A percentile compares a stretch with the other conserved stretches of the same genome.
Evolutionary conservation across 768 basidiomycete species (phyloP).

Genomic region (Boletus sensibilis): DNA sequence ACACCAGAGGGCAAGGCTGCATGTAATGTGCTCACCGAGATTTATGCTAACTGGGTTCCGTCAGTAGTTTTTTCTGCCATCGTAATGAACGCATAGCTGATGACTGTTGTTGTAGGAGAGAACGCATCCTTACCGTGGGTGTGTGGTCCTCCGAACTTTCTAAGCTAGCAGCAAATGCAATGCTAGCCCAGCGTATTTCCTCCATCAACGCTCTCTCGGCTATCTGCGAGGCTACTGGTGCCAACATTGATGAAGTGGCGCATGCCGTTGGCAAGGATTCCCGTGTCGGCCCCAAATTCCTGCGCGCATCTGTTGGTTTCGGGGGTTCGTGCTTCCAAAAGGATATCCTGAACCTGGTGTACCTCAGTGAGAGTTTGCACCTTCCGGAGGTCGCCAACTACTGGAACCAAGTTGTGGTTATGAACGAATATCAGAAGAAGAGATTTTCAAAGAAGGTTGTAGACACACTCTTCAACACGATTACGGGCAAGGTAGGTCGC

Average conservation of each 20-base stretch:
- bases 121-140: constrained; percentile 89
- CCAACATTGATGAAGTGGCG: constrained; percentile 97
- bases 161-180: constrained; percentile 98
- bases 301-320: constrained; percentile 94
- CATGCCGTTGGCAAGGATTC: constrained; percentile 91
- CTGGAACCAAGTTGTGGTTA: constrained; percentile 95
- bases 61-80: constrained; percentile 41
- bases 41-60: constrained; percentile 98
- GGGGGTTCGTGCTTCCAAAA: constrained; percentile 99
- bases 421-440: constrained; percentile 98
- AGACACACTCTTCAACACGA: constrained; percentile 97
- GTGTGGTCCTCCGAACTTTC: constrained; percentile 98
- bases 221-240: constrained; percentile 98
- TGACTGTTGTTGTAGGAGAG: constrained; percentile 41
- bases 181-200: constrained; percentile 99
- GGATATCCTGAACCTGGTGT: constrained; percentile 98
- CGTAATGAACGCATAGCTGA: neutral
- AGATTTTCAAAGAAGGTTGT: constrained; percentile 96
- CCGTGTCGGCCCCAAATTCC: constrained; percentile 92
- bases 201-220: constrained; percentile 97
- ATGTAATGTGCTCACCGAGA: constrained; percentile 67
- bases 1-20: constrained; percentile 83
- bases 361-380: constrained; percentile 91
- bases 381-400: constrained; percentile 96
- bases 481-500: constrained; percentile 81